A percentile compares a stretch with the other conserved stretches of the same genome.
Conservation (phyloP, 1,284 basidiomycete genomes). For the Ustilago sp. region DNA sequence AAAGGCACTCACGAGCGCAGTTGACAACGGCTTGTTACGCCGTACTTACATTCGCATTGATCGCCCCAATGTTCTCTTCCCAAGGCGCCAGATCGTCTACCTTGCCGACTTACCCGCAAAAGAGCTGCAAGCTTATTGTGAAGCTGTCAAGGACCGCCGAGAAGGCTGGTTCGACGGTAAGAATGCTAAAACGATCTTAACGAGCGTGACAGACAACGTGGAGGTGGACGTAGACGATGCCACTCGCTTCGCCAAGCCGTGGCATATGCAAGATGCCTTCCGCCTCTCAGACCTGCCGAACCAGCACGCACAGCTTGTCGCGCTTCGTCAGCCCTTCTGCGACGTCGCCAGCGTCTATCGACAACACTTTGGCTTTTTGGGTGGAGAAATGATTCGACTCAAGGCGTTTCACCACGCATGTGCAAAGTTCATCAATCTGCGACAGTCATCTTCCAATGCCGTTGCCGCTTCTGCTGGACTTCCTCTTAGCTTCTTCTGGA, state of each 20-base stretch:
- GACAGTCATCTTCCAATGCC: neutral
- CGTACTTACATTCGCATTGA: constrained; percentile 41
- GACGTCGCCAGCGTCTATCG: constrained; percentile 37
- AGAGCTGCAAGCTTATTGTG: constrained; percentile 35
- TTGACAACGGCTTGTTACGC: constrained; percentile 36
- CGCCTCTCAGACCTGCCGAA: constrained; percentile 21
- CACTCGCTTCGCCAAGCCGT: constrained; percentile 20
- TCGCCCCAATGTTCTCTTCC: constrained; percentile 7
- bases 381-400: constrained; percentile 48
- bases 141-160: constrained; percentile 26
- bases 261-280: constrained; percentile 23
- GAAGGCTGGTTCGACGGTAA: constrained; percentile 34
- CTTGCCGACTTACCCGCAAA: constrained; percentile 30
- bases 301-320: constrained; percentile 16
- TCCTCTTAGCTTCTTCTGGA: constrained; percentile 60
- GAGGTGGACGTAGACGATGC: constrained; percentile 20
- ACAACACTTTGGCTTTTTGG: constrained; percentile 49
- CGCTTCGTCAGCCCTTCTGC: constrained; percentile 34
- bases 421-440: constrained; percentile 15
- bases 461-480: constrained; percentile 32
- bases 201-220: constrained; percentile 20
- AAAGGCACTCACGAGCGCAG: constrained; percentile 25
- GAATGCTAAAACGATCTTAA: constrained; percentile 15
- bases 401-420: constrained; percentile 50
- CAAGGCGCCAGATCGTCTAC: constrained; percentile 46